These are phyloP conservation scores for Aeminium ludgeri DNA, from an alignment of 495 filamentous ascomycete genomes.

Conservation along the genomic window DNA sequence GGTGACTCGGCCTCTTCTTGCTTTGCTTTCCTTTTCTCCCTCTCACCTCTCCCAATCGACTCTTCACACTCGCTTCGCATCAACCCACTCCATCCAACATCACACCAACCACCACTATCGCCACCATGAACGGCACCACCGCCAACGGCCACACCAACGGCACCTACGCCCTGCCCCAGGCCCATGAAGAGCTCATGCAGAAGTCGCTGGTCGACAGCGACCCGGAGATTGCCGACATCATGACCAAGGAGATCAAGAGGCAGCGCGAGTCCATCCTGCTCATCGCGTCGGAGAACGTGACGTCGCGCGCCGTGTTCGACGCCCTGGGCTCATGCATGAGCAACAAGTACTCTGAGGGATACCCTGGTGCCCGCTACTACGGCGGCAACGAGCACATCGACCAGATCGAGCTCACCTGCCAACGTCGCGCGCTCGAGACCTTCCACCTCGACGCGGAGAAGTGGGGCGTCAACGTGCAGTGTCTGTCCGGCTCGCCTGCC, in stretches of 20 bases:
- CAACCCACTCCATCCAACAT: neutral
- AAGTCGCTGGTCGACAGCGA: conserved; percentile 68
- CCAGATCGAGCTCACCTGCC: conserved; percentile 86
- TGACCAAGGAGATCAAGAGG: conserved; percentile 92
- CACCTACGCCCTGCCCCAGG: conserved; percentile 66
- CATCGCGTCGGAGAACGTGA: conserved; percentile 89
- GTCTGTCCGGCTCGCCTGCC: conserved; percentile 77
- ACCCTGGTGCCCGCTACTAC: conserved; percentile 97
- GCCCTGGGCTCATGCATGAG: conserved; percentile 81
- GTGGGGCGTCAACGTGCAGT: conserved; percentile 99
- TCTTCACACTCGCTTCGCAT: no score
- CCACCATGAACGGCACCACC: conserved; percentile 4
- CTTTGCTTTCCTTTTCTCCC: no score
- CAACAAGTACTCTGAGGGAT: conserved; percentile 99
- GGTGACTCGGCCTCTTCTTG: no score
- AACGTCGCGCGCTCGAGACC: conserved; percentile 81
- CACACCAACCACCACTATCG: neutral
- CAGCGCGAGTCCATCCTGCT: conserved; percentile 97
- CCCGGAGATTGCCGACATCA: conserved; percentile 82
- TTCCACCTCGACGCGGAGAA: conserved; percentile 73
- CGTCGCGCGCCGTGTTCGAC: conserved; percentile 76
- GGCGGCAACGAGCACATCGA: conserved; percentile 99
- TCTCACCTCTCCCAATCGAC: no score
- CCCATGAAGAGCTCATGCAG: conserved; percentile 87
- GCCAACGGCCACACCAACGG: conserved; percentile 11